phyloP scores from a whole-genome alignment of 2,329 filamentous ascomycete species.

The Pestalotiopsis sp. region DNA sequence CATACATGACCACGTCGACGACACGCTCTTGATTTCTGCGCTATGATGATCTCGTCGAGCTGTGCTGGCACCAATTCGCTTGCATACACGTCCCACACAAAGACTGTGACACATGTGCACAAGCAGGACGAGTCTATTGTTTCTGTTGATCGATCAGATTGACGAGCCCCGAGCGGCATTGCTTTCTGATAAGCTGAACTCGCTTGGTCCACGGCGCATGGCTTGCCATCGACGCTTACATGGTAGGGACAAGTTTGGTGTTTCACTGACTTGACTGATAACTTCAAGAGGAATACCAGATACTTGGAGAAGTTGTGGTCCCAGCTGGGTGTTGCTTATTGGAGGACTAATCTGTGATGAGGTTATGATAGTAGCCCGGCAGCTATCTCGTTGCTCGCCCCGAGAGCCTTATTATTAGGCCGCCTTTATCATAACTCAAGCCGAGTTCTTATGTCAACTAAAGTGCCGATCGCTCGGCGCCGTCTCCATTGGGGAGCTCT shows the following conservation, averaged over 20 bases:
- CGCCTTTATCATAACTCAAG: not conserved
- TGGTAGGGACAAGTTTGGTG: not conserved
- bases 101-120: not conserved
- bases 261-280: not conserved
- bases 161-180: not conserved
- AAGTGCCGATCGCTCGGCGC: slow-evolving; percentile 1
- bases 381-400: not conserved
- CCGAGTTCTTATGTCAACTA: not conserved
- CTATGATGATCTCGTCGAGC: not conserved
- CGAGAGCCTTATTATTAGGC: not conserved
- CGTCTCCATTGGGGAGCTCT: not conserved
- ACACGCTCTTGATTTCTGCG: not conserved
- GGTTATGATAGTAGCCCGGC: not conserved
- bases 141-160: not conserved
- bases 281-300: not conserved
- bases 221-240: not conserved
- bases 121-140: not conserved
- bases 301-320: not conserved
- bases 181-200: not conserved
- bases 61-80: not conserved
- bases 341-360: not conserved
- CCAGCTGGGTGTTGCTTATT: not conserved
- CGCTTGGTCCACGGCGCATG: not conserved
- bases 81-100: not conserved
- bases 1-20: not conserved